Conservation (phyloP, 176 grass and related monocot genomes). For the Coix lacrymajobi region DNA sequence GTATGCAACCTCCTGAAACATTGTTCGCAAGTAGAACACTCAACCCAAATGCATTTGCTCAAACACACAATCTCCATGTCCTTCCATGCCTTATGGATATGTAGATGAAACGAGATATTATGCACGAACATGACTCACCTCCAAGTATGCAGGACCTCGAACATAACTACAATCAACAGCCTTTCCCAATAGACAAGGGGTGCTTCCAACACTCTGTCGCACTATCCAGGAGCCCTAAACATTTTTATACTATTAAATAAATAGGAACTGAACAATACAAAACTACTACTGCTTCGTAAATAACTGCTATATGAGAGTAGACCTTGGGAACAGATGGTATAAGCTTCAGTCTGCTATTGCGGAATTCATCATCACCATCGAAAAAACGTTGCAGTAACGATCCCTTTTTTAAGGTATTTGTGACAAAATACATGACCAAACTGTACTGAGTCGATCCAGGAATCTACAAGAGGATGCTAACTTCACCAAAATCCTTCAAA, state of each 20-base stretch:
- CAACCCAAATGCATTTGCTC: neutral
- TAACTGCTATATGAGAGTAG: neutral
- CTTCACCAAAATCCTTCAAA: neutral
- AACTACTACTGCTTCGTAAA: neutral
- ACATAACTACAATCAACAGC: slow-evolving; percentile 88
- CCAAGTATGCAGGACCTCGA: slow-evolving; percentile 62
- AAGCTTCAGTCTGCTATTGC: slow-evolving; percentile 87
- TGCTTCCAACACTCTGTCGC: slow-evolving; percentile 87
- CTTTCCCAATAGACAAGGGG: slow-evolving; percentile 85
- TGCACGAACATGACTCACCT: slow-evolving; percentile 47
- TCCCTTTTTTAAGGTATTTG: slow-evolving; percentile 51
- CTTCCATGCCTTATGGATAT: neutral
- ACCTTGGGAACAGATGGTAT: slow-evolving; percentile 92
- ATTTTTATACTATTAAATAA: neutral
- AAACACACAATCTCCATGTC: neutral
- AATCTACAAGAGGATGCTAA: slow-evolving; percentile 44
- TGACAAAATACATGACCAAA: slow-evolving; percentile 86
- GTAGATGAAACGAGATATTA: neutral
- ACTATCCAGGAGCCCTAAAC: slow-evolving; percentile 94
- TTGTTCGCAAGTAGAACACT: neutral
- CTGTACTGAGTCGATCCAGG: slow-evolving; percentile 85
- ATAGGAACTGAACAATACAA: neutral
- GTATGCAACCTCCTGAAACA: neutral
- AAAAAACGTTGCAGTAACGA: slow-evolving; percentile 85
- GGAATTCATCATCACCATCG: slow-evolving; percentile 85